These are phyloP conservation scores for Brettanomyces nanus DNA, from an alignment of 805 yeast species.

Conservation along the genomic window DNA sequence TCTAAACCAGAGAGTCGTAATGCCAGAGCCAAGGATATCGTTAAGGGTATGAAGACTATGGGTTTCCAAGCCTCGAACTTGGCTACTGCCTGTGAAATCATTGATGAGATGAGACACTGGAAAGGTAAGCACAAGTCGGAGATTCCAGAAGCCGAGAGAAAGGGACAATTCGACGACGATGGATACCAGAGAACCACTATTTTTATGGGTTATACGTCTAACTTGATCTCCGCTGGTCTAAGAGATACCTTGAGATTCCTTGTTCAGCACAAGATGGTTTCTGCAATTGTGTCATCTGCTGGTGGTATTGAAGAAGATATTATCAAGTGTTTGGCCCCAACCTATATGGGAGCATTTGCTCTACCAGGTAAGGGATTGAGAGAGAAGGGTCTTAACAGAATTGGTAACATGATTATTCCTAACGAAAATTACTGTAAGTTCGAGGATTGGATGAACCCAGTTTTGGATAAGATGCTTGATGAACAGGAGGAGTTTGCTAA, in stretches of 20 bases:
- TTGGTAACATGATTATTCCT: constrained; percentile 94
- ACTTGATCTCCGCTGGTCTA: constrained; percentile 88
- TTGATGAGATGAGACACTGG: constrained; percentile 89
- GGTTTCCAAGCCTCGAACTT: constrained; percentile 94
- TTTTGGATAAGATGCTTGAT: constrained; percentile 75
- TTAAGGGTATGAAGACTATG: constrained; percentile 83
- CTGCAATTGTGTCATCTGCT: constrained; percentile 93
- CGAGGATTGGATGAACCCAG: constrained; percentile 98
- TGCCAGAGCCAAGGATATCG: constrained; percentile 70
- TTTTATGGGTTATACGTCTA: constrained; percentile 94
- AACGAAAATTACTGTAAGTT: constrained; percentile 96
- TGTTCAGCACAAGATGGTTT: constrained; percentile 90
- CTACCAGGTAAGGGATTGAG: constrained; percentile 76
- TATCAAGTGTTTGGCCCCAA: constrained; percentile 93
- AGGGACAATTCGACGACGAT: constrained; percentile 68
- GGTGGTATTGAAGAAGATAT: constrained; percentile 98
- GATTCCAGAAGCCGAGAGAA: constrained; percentile 59
- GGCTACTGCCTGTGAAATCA: constrained; percentile 84
- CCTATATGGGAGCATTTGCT: constrained; percentile 86
- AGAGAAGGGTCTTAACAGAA: constrained; percentile 95
- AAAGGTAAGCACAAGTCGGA: constrained; percentile 71
- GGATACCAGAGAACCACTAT: constrained; percentile 83
- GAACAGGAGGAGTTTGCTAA: constrained; percentile 73
- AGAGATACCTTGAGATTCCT: constrained; percentile 84
- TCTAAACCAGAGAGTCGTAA: constrained; percentile 67